phyloP scores from a whole-genome alignment of 257 asterid genomes.

The Nicotiana undulata region DNA sequence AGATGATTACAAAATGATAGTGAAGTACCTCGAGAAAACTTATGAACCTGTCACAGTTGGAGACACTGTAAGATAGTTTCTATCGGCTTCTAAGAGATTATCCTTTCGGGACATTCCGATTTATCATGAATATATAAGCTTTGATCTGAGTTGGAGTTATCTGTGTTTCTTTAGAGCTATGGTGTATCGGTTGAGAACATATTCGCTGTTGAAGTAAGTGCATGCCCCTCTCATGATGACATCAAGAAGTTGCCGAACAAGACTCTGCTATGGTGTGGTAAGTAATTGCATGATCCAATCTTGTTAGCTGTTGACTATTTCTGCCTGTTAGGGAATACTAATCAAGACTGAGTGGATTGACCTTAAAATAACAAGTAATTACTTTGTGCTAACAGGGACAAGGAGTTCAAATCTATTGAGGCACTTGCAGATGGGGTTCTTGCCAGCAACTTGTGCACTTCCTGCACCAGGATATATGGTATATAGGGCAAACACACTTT shows the following conservation, averaged over 20 bases:
- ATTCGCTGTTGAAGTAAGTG: constrained; percentile 56
- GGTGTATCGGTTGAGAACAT: constrained; percentile 55
- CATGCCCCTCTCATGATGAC: constrained; percentile 67
- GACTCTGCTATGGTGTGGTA: constrained; percentile 88
- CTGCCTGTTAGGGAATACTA: neutral
- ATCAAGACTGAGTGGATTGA: neutral
- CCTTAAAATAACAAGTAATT: too few species aligned
- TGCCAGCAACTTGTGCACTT: constrained; percentile 59
- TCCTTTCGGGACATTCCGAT: neutral
- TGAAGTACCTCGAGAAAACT: constrained; percentile 64
- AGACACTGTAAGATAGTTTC: constrained; percentile 43
- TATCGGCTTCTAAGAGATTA: neutral
- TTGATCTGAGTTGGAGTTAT: neutral
- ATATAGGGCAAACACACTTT: neutral
- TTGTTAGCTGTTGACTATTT: neutral
- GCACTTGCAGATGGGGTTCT: constrained; percentile 73
- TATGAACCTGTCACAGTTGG: constrained; percentile 75
- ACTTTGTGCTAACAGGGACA: constrained; percentile 32
- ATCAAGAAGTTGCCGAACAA: constrained; percentile 64
- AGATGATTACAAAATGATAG: constrained; percentile 71
- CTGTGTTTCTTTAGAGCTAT: constrained; percentile 47
- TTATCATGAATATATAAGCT: neutral
- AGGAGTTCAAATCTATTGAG: constrained; percentile 67
- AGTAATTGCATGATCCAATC: constrained; percentile 3
- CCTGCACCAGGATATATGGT: constrained; percentile 93